Evolutionary conservation across 2,329 filamentous ascomycete genomes (phyloP).

Genomic region (Talaromyces sp.): DNA sequence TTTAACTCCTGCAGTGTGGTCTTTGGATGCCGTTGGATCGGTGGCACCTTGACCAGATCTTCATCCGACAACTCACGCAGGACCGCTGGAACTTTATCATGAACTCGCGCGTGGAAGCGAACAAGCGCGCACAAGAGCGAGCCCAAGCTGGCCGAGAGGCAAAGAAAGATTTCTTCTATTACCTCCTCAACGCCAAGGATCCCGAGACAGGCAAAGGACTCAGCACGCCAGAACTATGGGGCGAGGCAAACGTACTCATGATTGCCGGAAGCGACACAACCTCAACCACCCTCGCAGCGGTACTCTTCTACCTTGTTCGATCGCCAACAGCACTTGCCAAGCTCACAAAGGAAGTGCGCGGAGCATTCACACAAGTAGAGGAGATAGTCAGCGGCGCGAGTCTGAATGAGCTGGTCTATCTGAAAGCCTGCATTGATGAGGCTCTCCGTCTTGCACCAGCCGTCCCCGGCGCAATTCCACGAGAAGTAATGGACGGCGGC

Average conservation of each 20-base stretch:
- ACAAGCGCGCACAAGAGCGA: conserved; percentile 62
- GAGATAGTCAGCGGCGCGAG: conserved; percentile 40
- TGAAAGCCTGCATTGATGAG: conserved; percentile 48
- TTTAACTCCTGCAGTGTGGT: conserved; percentile 62
- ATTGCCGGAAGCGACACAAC: conserved; percentile 74
- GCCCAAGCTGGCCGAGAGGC: conserved; percentile 64
- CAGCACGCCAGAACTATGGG: conserved; percentile 68
- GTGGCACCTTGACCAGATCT: conserved; percentile 66
- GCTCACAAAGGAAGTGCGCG: conserved; percentile 40
- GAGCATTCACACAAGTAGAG: conserved; percentile 37
- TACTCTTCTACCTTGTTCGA: conserved; percentile 45
- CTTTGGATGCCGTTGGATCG: conserved; percentile 71
- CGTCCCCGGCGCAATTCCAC: conserved; percentile 41
- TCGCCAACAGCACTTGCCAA: conserved; percentile 33
- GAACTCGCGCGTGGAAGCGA: conserved; percentile 69
- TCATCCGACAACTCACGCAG: conserved; percentile 68
- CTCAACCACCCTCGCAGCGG: conserved; percentile 60
- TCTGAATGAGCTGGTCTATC: conserved; percentile 42
- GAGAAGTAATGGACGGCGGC: conserved; percentile 43
- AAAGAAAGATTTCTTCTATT: conserved; percentile 75
- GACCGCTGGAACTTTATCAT: conserved; percentile 71
- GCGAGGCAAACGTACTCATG: conserved; percentile 71
- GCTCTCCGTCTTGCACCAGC: conserved; percentile 45
- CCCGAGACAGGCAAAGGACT: conserved; percentile 71
- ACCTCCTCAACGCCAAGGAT: conserved; percentile 71